A percentile compares a stretch with the other conserved stretches of the same genome.
These are phyloP conservation scores for Mortierella hygrophila DNA, from an alignment of 192 early-diverging fungal genomes.

Conservation along the genomic window DNA sequence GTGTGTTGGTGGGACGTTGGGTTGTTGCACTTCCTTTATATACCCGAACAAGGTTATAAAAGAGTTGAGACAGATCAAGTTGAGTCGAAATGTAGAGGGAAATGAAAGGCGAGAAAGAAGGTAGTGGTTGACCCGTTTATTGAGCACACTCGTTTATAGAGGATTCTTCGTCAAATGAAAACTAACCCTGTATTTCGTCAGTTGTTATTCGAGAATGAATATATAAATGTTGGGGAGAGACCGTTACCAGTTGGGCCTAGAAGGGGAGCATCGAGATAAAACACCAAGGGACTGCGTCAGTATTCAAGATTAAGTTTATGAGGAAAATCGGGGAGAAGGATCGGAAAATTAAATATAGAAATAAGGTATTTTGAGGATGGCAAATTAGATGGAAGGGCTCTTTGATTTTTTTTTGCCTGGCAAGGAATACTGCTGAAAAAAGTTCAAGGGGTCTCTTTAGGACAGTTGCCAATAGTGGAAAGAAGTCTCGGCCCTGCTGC, in stretches of 20 bases:
- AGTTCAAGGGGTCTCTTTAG: background rate
- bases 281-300: no score
- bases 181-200: no score
- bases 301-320: background rate
- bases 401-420: background rate
- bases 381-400: background rate
- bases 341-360: background rate
- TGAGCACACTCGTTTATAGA: no score
- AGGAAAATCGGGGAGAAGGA: background rate
- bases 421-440: background rate
- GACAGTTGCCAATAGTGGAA: no score
- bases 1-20: background rate
- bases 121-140: no score
- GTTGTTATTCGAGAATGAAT: background rate
- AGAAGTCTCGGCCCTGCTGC: no score
- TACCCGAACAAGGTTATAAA: background rate
- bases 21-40: slow-evolving; percentile 5
- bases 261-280: slow-evolving; percentile 4
- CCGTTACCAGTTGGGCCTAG: slow-evolving; percentile 2
- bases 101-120: no score
- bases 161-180: no score
- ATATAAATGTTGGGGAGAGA: background rate
- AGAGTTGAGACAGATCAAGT: background rate
- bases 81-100: no score
- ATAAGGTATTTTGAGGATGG: background rate